Evolutionary conservation across 2,329 filamentous ascomycete species (phyloP).

Genomic region (Coniochaeta prunicola): DNA sequence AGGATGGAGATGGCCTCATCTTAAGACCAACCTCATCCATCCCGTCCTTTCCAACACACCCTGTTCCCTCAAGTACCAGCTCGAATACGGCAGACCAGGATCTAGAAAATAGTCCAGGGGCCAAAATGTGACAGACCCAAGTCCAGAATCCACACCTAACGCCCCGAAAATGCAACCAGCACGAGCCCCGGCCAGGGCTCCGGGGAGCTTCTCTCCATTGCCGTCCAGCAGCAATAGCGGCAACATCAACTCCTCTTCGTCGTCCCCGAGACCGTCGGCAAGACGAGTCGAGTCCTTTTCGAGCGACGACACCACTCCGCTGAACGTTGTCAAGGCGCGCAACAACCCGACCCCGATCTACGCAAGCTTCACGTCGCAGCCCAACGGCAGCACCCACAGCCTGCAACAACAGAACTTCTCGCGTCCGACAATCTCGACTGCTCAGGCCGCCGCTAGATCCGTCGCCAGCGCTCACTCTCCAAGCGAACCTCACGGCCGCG

Average conservation of each 20-base stretch:
- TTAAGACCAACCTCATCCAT: background rate
- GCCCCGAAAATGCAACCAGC: conserved; percentile 39
- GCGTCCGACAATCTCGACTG: conserved; percentile 33
- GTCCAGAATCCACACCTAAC: conserved; percentile 9
- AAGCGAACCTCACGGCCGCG: conserved; percentile 20
- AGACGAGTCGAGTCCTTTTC: conserved; percentile 38
- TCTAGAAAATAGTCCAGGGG: background rate
- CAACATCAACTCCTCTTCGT: background rate
- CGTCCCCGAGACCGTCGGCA: conserved; percentile 24
- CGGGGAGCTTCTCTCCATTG: conserved; percentile 50
- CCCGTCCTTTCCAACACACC: background rate
- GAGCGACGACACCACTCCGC: conserved; percentile 33
- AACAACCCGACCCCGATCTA: conserved; percentile 36
- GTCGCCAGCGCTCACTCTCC: conserved; percentile 19
- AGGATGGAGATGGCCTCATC: background rate
- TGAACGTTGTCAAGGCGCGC: conserved; percentile 40
- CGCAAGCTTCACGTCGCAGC: conserved; percentile 37
- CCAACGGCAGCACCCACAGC: conserved; percentile 39
- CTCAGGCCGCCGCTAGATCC: conserved; percentile 15
- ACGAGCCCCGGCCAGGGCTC: conserved; percentile 39
- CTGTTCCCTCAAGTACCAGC: background rate
- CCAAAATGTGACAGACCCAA: conserved; percentile 35
- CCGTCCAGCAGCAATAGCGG: conserved; percentile 20
- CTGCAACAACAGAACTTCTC: conserved; percentile 47
- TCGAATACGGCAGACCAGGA: background rate